Evolutionary conservation across 768 basidiomycete species (phyloP).

Genomic region (Calocybe cyanea): DNA sequence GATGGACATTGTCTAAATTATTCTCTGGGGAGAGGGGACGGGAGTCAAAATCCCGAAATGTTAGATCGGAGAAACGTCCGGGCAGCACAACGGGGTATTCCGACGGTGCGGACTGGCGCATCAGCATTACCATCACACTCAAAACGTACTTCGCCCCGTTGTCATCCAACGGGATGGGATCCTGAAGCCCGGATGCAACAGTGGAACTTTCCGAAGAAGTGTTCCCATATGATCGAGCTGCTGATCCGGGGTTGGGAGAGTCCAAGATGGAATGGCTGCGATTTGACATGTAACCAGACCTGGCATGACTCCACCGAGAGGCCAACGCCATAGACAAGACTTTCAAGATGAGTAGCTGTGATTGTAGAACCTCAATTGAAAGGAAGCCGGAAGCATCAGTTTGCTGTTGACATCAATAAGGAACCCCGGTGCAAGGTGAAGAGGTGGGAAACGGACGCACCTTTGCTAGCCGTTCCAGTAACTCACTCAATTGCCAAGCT

Average conservation of each 20-base stretch:
- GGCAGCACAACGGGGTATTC: conserved; percentile 54
- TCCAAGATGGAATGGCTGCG: conserved; percentile 32
- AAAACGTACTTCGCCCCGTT: conserved; percentile 77
- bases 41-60: conserved; percentile 71
- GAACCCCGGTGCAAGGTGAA: too few species aligned
- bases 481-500: conserved; percentile 70
- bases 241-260: conserved; percentile 30
- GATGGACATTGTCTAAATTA: conserved; percentile 12
- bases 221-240: conserved; percentile 29
- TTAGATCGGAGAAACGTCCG: conserved; percentile 55
- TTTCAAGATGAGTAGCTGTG: conserved; percentile 82
- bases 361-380: conserved; percentile 74
- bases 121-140: conserved; percentile 78
- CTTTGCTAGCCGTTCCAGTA: conserved; percentile 74
- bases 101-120: conserved; percentile 62
- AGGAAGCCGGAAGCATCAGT: conserved; percentile 47
- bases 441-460: conserved; percentile 32
- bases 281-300: conserved; percentile 40
- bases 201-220: conserved; percentile 42
- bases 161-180: conserved; percentile 76
- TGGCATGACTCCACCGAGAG: conserved; percentile 60
- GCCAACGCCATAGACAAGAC: conserved; percentile 75
- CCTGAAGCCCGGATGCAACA: conserved; percentile 45
- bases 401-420: conserved; percentile 35
- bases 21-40: conserved; percentile 28